phyloP scores from a whole-genome alignment of 305 asterid species.

The Solanum aculeatissimum region DNA sequence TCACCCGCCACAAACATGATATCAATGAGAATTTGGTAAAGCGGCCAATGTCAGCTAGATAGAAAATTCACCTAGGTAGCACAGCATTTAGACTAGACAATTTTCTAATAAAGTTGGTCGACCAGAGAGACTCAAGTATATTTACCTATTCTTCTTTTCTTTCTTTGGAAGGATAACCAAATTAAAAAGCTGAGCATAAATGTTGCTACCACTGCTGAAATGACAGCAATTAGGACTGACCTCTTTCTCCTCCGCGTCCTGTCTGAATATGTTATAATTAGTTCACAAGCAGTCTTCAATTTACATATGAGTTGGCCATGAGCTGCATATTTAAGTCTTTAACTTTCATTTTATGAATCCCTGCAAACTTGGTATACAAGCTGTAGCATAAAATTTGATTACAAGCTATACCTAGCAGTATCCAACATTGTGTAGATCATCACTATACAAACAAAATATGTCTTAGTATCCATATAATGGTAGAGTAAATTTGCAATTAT shows the following conservation, averaged over 20 bases:
- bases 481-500: background rate
- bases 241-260: background rate
- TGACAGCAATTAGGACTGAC: background rate
- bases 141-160: background rate
- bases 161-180: background rate
- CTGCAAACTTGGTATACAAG: background rate
- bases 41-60: background rate
- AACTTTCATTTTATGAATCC: background rate
- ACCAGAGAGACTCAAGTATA: background rate
- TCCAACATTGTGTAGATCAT: too few relatives aligned
- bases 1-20: background rate
- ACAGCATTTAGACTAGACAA: background rate
- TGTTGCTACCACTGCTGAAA: background rate
- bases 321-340: too few relatives aligned
- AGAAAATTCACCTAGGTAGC: background rate
- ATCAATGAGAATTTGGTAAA: background rate
- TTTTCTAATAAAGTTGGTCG: background rate
- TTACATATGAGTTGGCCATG: background rate
- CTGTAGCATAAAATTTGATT: too few relatives aligned
- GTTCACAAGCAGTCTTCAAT: background rate
- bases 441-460: too few relatives aligned
- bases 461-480: too few relatives aligned
- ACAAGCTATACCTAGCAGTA: background rate
- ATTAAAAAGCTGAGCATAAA: background rate
- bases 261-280: background rate